Percentiles rank a stretch among this genome's conserved stretches.
Conservation (phyloP, 495 filamentous ascomycete genomes). For the Aspergillus panamensis region DNA sequence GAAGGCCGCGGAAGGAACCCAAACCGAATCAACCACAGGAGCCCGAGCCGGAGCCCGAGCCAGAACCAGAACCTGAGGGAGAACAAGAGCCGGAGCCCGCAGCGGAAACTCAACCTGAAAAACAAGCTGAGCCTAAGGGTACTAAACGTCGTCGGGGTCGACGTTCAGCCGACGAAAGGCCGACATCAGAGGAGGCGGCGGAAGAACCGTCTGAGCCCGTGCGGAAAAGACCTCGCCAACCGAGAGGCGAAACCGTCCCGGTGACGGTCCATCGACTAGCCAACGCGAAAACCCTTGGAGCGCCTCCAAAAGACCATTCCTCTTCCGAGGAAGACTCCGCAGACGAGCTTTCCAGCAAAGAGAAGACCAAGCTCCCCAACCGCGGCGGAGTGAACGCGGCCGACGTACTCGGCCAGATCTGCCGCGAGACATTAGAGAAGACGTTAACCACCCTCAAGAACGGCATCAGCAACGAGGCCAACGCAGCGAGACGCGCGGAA, state of each 20-base stretch:
- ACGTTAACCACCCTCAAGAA: slow-evolving; percentile 40
- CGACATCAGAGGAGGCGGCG: slow-evolving; percentile 17
- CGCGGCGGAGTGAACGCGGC: slow-evolving; percentile 65
- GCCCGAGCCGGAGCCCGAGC: slow-evolving; percentile 7
- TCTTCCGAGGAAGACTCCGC: slow-evolving; percentile 31
- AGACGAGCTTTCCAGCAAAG: slow-evolving; percentile 32
- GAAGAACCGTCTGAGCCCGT: slow-evolving; percentile 21
- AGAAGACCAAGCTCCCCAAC: slow-evolving; percentile 43
- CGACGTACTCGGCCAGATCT: slow-evolving; percentile 67
- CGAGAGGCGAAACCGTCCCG: slow-evolving; percentile 42
- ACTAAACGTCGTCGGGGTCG: slow-evolving; percentile 22
- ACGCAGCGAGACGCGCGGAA: slow-evolving; percentile 44
- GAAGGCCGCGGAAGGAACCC: background rate
- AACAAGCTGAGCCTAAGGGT: slow-evolving; percentile 15
- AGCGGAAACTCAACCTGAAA: slow-evolving; percentile 8
- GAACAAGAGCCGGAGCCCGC: slow-evolving; percentile 10
- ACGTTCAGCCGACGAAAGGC: slow-evolving; percentile 11
- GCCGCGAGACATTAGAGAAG: slow-evolving; percentile 61
- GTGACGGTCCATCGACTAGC: slow-evolving; percentile 46
- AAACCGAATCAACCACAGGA: slow-evolving; percentile 2
- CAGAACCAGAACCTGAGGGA: slow-evolving; percentile 9
- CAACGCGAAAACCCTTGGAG: slow-evolving; percentile 32
- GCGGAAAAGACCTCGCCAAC: slow-evolving; percentile 28
- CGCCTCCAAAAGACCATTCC: slow-evolving; percentile 18
- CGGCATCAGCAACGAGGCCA: slow-evolving; percentile 37